phyloP scores from a whole-genome alignment of 345 rosid species.

The Populus simonii region DNA sequence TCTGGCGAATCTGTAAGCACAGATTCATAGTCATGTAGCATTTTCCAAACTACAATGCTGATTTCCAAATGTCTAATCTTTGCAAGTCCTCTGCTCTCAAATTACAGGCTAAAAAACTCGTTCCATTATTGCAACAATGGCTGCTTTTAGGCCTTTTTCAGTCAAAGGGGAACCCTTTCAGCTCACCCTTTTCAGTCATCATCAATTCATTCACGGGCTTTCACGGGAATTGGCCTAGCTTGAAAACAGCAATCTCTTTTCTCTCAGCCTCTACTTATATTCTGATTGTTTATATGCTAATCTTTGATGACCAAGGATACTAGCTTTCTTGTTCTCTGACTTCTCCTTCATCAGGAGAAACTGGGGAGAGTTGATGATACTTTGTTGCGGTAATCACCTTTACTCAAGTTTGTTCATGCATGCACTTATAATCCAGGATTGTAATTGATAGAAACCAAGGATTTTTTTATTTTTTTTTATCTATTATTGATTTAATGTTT shows the following conservation, averaged over 20 bases:
- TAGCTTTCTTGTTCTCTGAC: background rate
- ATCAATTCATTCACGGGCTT: conserved; percentile 5
- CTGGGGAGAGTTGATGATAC: conserved; percentile 9
- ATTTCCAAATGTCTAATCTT: background rate
- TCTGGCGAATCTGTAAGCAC: conserved; percentile 11
- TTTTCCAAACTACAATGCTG: background rate
- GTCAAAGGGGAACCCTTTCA: background rate
- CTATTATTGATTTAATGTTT: background rate
- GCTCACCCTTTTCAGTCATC: conserved; percentile 5
- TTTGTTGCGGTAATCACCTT: conserved; percentile 14
- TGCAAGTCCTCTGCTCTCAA: background rate
- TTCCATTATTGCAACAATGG: conserved; percentile 18
- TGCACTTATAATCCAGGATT: background rate
- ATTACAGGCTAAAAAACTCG: conserved; percentile 30
- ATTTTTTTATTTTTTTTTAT: background rate
- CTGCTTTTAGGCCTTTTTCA: conserved; percentile 1
- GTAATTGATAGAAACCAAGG: background rate
- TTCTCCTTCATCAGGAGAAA: conserved; percentile 12
- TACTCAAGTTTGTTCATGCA: background rate
- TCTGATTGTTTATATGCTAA: background rate
- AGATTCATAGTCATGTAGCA: background rate
- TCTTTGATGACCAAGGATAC: background rate
- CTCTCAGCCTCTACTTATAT: background rate
- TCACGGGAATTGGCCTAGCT: conserved; percentile 10
- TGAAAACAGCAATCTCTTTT: conserved; percentile 7